Evolutionary conservation across 2,329 filamentous ascomycete genomes (phyloP).

Genomic region (Alternaria sp.): DNA sequence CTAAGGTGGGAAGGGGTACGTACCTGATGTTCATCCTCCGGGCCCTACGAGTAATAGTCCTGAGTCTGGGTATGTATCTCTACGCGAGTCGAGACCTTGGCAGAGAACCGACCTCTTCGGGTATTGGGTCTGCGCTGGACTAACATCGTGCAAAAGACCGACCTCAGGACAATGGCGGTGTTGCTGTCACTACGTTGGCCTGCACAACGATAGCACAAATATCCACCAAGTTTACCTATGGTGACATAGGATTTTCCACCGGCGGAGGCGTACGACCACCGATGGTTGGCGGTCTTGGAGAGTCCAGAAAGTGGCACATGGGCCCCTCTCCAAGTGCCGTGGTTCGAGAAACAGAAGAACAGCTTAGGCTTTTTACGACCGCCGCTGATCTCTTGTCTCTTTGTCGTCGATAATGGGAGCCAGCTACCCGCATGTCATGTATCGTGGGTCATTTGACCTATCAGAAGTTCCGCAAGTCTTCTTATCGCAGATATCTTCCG

Average conservation of each 20-base stretch:
- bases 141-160: neutral
- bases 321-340: neutral
- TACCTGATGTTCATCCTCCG: neutral
- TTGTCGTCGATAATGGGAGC: neutral
- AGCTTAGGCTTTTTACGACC: neutral
- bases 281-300: neutral
- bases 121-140: neutral
- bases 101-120: neutral
- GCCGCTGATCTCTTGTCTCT: neutral
- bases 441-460: neutral
- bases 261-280: neutral
- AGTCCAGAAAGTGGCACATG: neutral
- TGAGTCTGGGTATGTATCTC: neutral
- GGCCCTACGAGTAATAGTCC: neutral
- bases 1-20: neutral
- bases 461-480: neutral
- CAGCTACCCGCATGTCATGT: neutral
- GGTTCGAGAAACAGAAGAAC: neutral
- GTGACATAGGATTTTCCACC: neutral
- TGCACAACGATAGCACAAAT: neutral
- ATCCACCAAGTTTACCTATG: neutral
- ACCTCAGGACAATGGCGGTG: neutral
- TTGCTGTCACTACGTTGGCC: neutral
- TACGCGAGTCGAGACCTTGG: neutral
- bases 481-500: neutral